phyloP scores from a whole-genome alignment of 148 eudicot species.

The Vaccinium darrowii region DNA sequence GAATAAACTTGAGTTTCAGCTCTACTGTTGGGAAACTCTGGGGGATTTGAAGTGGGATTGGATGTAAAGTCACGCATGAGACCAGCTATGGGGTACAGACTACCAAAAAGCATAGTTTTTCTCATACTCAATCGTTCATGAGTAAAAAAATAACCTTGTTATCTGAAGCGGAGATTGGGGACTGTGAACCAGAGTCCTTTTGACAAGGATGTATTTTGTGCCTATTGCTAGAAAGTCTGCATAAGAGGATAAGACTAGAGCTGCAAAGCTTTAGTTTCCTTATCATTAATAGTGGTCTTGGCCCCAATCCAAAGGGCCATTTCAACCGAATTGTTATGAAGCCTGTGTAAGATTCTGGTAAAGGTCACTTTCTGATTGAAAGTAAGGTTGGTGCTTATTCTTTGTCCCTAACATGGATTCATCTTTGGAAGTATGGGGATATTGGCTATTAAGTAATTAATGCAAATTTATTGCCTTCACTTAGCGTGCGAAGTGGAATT shows the following conservation, averaged over 20 bases:
- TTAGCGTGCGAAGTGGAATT: background rate
- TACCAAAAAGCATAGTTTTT: background rate
- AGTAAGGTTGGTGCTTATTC: background rate
- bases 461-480: background rate
- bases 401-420: background rate
- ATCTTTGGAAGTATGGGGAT: background rate
- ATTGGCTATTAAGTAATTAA: background rate
- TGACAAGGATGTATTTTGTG: background rate
- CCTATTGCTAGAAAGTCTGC: background rate
- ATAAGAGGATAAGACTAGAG: background rate
- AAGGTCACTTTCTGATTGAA: slow-evolving; percentile 6
- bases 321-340: background rate
- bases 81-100: background rate
- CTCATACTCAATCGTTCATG: background rate
- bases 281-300: background rate
- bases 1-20: slow-evolving; percentile 4
- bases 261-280: background rate
- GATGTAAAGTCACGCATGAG: background rate
- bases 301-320: background rate
- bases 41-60: background rate
- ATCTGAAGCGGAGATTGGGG: background rate
- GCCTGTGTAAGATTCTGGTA: slow-evolving; percentile 5
- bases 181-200: background rate
- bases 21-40: background rate
- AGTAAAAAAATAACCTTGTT: background rate